These are phyloP conservation scores for Teunomyces kruisii DNA, from an alignment of 805 yeast species.

Conservation along the genomic window DNA sequence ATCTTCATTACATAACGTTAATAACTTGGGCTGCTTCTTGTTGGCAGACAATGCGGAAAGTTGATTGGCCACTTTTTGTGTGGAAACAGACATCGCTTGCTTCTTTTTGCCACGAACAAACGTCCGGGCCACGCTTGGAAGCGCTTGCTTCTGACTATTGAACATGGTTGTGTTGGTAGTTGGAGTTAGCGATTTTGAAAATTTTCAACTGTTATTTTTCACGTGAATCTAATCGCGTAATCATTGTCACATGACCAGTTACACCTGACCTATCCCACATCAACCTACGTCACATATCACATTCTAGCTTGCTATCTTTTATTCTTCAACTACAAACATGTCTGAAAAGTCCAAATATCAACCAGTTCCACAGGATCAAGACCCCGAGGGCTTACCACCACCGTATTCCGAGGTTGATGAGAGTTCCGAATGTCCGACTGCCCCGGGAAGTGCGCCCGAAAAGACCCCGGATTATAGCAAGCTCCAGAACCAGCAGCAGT, in stretches of 20 bases:
- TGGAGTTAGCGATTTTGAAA: not conserved
- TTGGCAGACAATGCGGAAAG: conserved; percentile 83
- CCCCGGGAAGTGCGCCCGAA: not conserved
- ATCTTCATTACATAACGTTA: conserved; percentile 78
- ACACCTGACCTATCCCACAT: too few species aligned
- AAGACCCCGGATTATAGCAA: not conserved
- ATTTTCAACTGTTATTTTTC: not conserved
- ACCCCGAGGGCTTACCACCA: not conserved
- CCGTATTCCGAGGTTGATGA: not conserved
- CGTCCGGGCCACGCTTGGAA: conserved; percentile 6
- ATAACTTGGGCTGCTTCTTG: conserved; percentile 81
- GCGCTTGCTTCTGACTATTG: conserved; percentile 2
- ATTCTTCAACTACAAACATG: not conserved
- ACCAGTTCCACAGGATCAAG: not conserved
- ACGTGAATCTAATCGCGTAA: not conserved
- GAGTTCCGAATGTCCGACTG: not conserved
- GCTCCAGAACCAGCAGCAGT: not conserved
- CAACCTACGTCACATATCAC: too few species aligned
- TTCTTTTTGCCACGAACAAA: conserved; percentile 34
- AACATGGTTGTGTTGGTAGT: not conserved
- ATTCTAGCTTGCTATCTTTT: not conserved
- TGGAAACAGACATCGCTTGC: conserved; percentile 32
- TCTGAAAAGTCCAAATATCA: not conserved
- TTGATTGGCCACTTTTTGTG: conserved; percentile 50
- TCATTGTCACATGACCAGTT: not conserved